Evolutionary conservation across 352 stramenopile species (phyloP).

Genomic region (Thalassiosira livingstoniorum): DNA sequence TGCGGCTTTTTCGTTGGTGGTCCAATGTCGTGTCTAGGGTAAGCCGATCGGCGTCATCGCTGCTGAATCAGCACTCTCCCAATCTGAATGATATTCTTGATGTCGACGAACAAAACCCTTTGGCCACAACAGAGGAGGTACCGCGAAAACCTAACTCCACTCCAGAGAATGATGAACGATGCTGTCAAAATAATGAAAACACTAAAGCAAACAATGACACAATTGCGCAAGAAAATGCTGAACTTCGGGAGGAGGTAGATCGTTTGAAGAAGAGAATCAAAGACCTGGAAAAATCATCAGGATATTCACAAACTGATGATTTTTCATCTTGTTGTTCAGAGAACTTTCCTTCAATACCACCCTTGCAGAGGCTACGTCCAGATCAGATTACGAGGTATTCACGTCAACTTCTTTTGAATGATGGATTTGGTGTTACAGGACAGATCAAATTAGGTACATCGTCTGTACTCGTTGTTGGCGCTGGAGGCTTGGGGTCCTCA

Average conservation of each 20-base stretch:
- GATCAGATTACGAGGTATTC: slow-evolving; percentile 90
- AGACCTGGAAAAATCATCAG: slow-evolving; percentile 43
- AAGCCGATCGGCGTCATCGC: slow-evolving; percentile 52
- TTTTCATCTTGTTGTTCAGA: background rate
- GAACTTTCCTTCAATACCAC: slow-evolving; percentile 36
- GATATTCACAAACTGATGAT: background rate
- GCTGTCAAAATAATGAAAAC: no score
- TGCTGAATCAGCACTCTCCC: slow-evolving; percentile 63
- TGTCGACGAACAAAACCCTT: slow-evolving; percentile 28
- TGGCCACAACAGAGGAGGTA: slow-evolving; percentile 5
- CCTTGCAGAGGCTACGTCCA: slow-evolving; percentile 45
- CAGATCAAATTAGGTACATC: slow-evolving; percentile 89
- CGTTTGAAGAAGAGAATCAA: slow-evolving; percentile 56
- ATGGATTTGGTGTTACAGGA: slow-evolving; percentile 90
- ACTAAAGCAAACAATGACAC: background rate
- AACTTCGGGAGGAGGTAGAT: slow-evolving; percentile 44
- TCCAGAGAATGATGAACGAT: slow-evolving; percentile 19
- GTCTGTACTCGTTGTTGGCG: slow-evolving; percentile 91
- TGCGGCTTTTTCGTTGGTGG: slow-evolving; percentile 47
- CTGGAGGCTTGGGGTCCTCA: slow-evolving; percentile 95
- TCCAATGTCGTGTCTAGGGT: slow-evolving; percentile 47
- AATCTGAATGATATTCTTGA: slow-evolving; percentile 69
- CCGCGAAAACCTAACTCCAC: slow-evolving; percentile 16
- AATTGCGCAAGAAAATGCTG: slow-evolving; percentile 24
- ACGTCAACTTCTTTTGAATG: slow-evolving; percentile 90